Conservation (phyloP, 768 basidiomycete species). For the Rhizopogon salebrosus region DNA sequence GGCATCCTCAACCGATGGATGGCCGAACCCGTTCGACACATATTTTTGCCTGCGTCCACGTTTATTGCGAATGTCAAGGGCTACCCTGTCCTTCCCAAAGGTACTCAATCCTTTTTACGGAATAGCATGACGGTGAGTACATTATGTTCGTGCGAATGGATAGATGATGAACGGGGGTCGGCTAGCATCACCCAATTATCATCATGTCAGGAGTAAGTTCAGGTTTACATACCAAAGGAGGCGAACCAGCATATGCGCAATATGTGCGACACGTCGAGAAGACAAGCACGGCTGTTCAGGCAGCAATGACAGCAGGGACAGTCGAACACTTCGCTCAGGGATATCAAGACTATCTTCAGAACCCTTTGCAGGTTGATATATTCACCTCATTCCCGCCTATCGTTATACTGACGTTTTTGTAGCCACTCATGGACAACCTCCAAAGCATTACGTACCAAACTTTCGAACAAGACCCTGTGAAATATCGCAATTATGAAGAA, state of each 20-base stretch:
- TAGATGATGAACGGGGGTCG: slow-evolving; percentile 13
- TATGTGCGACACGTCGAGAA: slow-evolving; percentile 83
- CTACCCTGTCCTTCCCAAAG: slow-evolving; percentile 94
- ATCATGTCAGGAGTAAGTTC: slow-evolving; percentile 69
- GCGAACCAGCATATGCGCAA: slow-evolving; percentile 83
- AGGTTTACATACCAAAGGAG: slow-evolving; percentile 71
- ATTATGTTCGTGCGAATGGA: slow-evolving; percentile 9
- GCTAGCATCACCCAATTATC: slow-evolving; percentile 78
- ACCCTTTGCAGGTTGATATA: slow-evolving; percentile 75
- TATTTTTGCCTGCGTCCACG: slow-evolving; percentile 84
- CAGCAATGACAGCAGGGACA: slow-evolving; percentile 60
- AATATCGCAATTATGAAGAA: slow-evolving; percentile 94
- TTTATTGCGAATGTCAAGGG: slow-evolving; percentile 96
- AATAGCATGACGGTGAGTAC: slow-evolving; percentile 77
- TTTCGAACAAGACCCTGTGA: slow-evolving; percentile 96
- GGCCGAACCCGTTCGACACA: slow-evolving; percentile 85
- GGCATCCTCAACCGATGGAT: slow-evolving; percentile 83
- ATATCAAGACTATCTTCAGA: slow-evolving; percentile 94
- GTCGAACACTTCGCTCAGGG: slow-evolving; percentile 89
- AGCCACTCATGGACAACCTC: slow-evolving; percentile 97
- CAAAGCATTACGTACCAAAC: slow-evolving; percentile 95
- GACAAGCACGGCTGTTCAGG: slow-evolving; percentile 63
- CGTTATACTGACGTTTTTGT: slow-evolving; percentile 9
- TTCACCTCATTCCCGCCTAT: slow-evolving; percentile 1
- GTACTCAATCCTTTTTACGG: slow-evolving; percentile 85